Conservation (phyloP, 108 stramenopile species). For the Discostella stelligeroides region DNA sequence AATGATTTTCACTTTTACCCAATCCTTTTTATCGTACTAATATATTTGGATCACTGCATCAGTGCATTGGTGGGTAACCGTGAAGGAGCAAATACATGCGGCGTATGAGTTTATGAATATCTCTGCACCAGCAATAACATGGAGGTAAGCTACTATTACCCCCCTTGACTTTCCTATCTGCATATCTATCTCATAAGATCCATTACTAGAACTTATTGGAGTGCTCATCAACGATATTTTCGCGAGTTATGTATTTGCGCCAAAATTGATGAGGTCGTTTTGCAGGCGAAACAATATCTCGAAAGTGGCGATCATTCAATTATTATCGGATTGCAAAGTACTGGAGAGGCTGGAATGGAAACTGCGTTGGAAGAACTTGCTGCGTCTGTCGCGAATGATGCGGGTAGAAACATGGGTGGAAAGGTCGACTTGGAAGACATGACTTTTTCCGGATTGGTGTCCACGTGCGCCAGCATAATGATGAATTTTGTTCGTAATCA, state of each 20-base stretch:
- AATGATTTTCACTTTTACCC: no score
- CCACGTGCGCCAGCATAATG: constrained; percentile 49
- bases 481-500: constrained; percentile 51
- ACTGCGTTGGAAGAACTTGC: constrained; percentile 46
- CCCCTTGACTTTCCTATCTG: not conserved
- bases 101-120: constrained; percentile 50
- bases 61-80: constrained; percentile 63
- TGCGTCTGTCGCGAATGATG: constrained; percentile 21
- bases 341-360: constrained; percentile 76
- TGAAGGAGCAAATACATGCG: constrained; percentile 42
- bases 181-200: not conserved
- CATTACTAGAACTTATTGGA: constrained; percentile 57
- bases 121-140: constrained; percentile 31
- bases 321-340: constrained; percentile 82
- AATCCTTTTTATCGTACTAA: not conserved
- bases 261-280: constrained; percentile 69
- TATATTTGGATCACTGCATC: not conserved
- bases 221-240: constrained; percentile 83
- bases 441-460: constrained; percentile 33
- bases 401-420: constrained; percentile 9
- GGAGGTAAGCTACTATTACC: constrained; percentile 25
- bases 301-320: constrained; percentile 52
- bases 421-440: constrained; percentile 41
- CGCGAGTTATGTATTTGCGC: constrained; percentile 73
- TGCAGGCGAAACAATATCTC: constrained; percentile 55